A percentile compares a stretch with the other conserved stretches of the same genome.
Evolutionary conservation across 2,329 filamentous ascomycete genomes (phyloP).

Genomic region (Penicillium sp.): DNA sequence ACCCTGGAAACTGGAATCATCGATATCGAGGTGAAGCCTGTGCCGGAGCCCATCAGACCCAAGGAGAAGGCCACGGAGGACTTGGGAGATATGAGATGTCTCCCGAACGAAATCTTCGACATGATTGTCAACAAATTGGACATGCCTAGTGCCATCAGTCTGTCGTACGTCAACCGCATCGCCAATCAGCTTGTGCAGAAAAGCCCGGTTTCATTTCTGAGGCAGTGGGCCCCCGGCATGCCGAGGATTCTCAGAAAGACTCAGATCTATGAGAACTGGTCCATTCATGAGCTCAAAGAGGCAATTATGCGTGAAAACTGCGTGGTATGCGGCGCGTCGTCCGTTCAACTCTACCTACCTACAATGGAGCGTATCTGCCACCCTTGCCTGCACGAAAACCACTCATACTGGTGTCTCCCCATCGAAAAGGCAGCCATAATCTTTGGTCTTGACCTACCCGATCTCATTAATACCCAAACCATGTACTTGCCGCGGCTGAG

Average conservation of each 20-base stretch:
- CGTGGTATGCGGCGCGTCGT: not conserved
- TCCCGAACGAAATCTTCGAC: not conserved
- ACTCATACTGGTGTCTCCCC: constrained; percentile 1
- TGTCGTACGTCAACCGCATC: not conserved
- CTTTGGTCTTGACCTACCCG: not conserved
- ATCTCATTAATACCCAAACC: not conserved
- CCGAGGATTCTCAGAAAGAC: not conserved
- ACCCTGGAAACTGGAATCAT: not conserved
- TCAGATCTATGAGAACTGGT: not conserved
- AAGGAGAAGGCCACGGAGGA: not conserved
- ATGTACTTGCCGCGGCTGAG: not conserved
- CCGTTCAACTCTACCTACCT: not conserved
- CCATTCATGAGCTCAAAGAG: not conserved
- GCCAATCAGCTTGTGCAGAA: not conserved
- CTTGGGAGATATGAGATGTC: not conserved
- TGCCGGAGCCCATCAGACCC: not conserved
- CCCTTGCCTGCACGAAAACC: not conserved
- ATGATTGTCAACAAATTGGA: not conserved
- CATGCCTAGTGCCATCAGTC: not conserved
- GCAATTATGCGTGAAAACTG: not conserved
- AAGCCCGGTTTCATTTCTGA: not conserved
- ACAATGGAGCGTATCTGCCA: constrained; percentile 1
- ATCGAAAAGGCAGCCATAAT: not conserved
- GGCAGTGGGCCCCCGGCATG: not conserved
- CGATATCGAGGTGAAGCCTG: not conserved